Percentiles rank a stretch among this genome's conserved stretches.
These are phyloP conservation scores for Xanthoparmelia taractica DNA, from an alignment of 495 filamentous ascomycete genomes.

Conservation along the genomic window DNA sequence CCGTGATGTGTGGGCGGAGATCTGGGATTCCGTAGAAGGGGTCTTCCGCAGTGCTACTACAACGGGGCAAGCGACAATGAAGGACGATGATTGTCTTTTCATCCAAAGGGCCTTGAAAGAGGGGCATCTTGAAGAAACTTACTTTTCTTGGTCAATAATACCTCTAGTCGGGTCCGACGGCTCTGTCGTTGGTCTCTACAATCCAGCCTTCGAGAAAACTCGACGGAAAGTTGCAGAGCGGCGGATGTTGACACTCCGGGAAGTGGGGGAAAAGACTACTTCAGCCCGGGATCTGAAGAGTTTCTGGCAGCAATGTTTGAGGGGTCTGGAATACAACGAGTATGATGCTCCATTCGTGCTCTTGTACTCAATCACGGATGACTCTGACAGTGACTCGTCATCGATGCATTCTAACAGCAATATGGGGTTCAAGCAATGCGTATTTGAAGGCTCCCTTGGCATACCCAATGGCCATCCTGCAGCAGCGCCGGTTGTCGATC, in stretches of 20 bases:
- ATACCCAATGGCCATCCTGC: constrained; percentile 52
- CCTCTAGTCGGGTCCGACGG: constrained; percentile 58
- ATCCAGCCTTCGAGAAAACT: constrained; percentile 63
- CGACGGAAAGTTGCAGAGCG: constrained; percentile 56
- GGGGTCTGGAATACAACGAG: constrained; percentile 53
- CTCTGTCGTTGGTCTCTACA: constrained; percentile 56
- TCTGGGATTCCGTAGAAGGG: constrained; percentile 56
- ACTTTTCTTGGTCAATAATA: constrained; percentile 62
- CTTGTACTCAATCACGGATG: constrained; percentile 54
- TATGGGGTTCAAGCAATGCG: constrained; percentile 44
- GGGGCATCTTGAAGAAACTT: constrained; percentile 58
- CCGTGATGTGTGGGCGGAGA: constrained; percentile 54
- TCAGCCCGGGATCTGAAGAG: constrained; percentile 56
- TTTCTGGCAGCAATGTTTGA: constrained; percentile 53
- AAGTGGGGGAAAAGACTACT: constrained; percentile 61
- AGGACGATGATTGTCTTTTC: constrained; percentile 63
- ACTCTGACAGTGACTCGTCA: constrained; percentile 50
- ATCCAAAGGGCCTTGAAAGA: constrained; percentile 40
- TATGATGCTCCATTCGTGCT: constrained; percentile 57
- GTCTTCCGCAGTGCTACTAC: constrained; percentile 50
- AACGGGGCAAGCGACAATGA: constrained; percentile 63
- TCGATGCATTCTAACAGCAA: constrained; percentile 55
- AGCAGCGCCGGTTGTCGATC: constrained; percentile 47
- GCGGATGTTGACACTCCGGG: constrained; percentile 58
- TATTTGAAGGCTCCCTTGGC: constrained; percentile 55